These are phyloP conservation scores for Skeletonema potamos DNA, from an alignment of 108 stramenopile genomes.

Conservation along the genomic window DNA sequence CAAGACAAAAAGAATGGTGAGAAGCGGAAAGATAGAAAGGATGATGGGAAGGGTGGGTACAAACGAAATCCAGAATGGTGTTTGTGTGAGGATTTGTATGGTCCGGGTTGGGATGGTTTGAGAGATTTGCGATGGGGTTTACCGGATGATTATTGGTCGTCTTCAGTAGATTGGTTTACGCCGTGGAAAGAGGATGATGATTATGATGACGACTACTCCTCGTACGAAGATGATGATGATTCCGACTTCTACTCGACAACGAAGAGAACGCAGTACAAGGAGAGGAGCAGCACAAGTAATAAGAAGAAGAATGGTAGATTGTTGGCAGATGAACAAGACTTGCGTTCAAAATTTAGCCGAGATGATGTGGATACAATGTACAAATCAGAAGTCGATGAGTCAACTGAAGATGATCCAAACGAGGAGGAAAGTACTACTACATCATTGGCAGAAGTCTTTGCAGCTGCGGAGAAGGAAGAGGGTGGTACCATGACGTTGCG, in stretches of 20 bases:
- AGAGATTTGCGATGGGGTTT: too few species aligned
- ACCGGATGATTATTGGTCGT: too few species aligned
- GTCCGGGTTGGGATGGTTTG: not conserved
- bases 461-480: not conserved
- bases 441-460: not conserved
- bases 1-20: not conserved
- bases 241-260: not conserved
- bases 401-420: not conserved
- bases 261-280: not conserved
- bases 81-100: not conserved
- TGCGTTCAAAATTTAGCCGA: not conserved
- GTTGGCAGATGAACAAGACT: not conserved
- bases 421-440: not conserved
- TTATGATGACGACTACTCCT: not conserved
- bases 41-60: not conserved
- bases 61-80: not conserved
- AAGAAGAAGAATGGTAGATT: not conserved
- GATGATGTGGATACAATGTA: not conserved
- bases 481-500: not conserved
- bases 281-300: not conserved
- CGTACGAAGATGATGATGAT: not conserved
- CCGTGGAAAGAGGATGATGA: not conserved
- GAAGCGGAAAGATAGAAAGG: not conserved
- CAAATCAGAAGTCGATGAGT: too few species aligned
- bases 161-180: not conserved